Base-by-base conservation (phyloP, 768 basidiomycete genomes). In the Xerocomus potaroensis region DNA sequence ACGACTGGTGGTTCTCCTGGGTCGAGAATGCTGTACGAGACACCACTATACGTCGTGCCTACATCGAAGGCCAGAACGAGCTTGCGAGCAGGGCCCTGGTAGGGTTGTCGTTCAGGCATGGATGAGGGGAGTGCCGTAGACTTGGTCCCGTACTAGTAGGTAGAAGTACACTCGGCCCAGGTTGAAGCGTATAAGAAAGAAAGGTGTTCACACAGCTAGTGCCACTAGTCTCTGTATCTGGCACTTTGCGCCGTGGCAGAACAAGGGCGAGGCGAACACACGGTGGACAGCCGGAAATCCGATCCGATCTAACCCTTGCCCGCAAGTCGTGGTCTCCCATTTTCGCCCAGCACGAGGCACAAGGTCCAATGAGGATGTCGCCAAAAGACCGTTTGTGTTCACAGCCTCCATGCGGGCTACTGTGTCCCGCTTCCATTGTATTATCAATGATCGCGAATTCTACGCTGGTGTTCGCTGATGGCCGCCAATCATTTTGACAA, bases 41-140 rank as follows among this genome's bases (percentile, higher is more conserved):
- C 64, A 4, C 75, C 75, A 27, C 76, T 77, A 38, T 62, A 77
- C 3, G 75, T 79, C 1, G 74, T 79, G 8, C 78, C 78, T 2
- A 79, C 58, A 45, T 80, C 78, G 30, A 80, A 74, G 0, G 75
- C 75, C 21, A 79, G 50, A 5, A 78, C 70, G 6, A 79, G 62
- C 47, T 71, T 71, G 31, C 71, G 69, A 24, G 55, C 47, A 8
- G 63, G n/a, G 15, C 77, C 78, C 24, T 54, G 57, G 62, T 73
- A 76, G 2, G 69, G 66, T 26, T 61, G 52, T 56, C 73, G 54
- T 37, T 57, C 56, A 35, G 53, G 55, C 65, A 68, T 66, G 16
- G 18, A 16, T 21, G 29, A 26, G n/a, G n/a, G n/a, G n/a, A 6
- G 33, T 18, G 16, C 16, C 16, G 8, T 8, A 22, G 24, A 34